phyloP scores from a whole-genome alignment of 2,329 filamentous ascomycete genomes.

The Fonsecaea pugnacius region DNA sequence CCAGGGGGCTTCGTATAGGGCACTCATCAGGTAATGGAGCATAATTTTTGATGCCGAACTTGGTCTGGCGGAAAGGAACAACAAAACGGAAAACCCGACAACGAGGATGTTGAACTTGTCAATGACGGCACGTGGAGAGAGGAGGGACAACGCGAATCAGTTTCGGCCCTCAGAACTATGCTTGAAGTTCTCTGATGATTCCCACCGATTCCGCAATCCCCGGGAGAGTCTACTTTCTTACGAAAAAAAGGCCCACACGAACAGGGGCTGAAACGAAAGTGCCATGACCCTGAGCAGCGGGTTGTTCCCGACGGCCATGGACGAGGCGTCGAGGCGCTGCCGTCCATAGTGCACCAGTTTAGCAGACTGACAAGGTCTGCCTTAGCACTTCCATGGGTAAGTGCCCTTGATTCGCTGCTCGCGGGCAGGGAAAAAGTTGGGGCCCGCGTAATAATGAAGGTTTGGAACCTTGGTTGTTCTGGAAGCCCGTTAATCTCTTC shows the following conservation, averaged over 20 bases:
- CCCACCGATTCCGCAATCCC: slow-evolving; percentile 29
- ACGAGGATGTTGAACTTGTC: slow-evolving; percentile 28
- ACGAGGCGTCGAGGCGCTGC: slow-evolving; percentile 26
- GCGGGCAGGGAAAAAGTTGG: slow-evolving; percentile 12
- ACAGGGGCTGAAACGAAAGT: slow-evolving; percentile 35
- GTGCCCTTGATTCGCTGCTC: slow-evolving; percentile 22
- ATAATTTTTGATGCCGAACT: slow-evolving; percentile 25
- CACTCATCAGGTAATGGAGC: slow-evolving; percentile 30
- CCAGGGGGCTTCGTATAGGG: slow-evolving; percentile 27
- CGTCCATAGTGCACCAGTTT: slow-evolving; percentile 20
- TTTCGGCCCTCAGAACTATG: slow-evolving; percentile 23
- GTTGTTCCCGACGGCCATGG: slow-evolving; percentile 28
- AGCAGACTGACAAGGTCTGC: slow-evolving; percentile 16
- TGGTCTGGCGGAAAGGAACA: slow-evolving; percentile 13
- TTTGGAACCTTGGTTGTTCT: slow-evolving; percentile 24
- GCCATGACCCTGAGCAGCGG: slow-evolving; percentile 25
- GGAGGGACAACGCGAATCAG: slow-evolving; percentile 15
- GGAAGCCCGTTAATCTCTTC: slow-evolving; percentile 30
- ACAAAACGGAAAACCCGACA: slow-evolving; percentile 15
- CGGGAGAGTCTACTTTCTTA: slow-evolving; percentile 32
- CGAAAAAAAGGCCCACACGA: slow-evolving; percentile 22
- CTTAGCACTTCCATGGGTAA: slow-evolving; percentile 13
- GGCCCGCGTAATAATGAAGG: slow-evolving; percentile 13
- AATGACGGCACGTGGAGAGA: slow-evolving; percentile 28
- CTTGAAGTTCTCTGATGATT: slow-evolving; percentile 28